phyloP scores from a whole-genome alignment of 805 yeast species.

The Scheffersomyces lignosus region DNA sequence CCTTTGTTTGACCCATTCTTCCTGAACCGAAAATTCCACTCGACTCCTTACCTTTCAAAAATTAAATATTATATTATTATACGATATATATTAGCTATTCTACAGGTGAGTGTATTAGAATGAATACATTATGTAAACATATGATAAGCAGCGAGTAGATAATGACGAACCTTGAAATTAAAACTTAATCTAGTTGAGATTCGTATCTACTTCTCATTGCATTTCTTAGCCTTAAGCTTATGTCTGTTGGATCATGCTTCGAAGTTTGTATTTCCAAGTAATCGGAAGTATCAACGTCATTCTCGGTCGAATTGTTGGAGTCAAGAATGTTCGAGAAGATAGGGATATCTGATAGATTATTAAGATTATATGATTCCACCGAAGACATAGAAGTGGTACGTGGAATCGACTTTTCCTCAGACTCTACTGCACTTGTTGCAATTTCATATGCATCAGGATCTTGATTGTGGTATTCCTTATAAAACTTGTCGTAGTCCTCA shows the following conservation, averaged over 20 bases:
- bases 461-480: constrained; percentile 20
- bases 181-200: too few species aligned
- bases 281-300: constrained; percentile 1
- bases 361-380: constrained; percentile 10
- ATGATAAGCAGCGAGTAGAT: too few species aligned
- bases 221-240: neutral
- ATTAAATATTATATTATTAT: too few species aligned
- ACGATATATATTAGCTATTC: too few species aligned
- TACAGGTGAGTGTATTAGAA: too few species aligned
- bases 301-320: constrained; percentile 6
- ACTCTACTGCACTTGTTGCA: constrained; percentile 1
- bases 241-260: neutral
- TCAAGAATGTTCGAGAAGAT: constrained; percentile 22
- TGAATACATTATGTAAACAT: too few species aligned
- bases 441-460: constrained; percentile 4
- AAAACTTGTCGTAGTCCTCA: constrained; percentile 36
- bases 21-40: too few species aligned
- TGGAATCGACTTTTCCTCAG: constrained; percentile 6
- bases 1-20: too few species aligned
- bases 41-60: too few species aligned
- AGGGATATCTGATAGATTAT: constrained; percentile 28
- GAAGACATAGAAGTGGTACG: neutral
- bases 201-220: neutral
- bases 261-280: neutral
- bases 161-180: too few species aligned